Conservation (phyloP, 495 filamentous ascomycete species). For the Penicillium goetzii region DNA sequence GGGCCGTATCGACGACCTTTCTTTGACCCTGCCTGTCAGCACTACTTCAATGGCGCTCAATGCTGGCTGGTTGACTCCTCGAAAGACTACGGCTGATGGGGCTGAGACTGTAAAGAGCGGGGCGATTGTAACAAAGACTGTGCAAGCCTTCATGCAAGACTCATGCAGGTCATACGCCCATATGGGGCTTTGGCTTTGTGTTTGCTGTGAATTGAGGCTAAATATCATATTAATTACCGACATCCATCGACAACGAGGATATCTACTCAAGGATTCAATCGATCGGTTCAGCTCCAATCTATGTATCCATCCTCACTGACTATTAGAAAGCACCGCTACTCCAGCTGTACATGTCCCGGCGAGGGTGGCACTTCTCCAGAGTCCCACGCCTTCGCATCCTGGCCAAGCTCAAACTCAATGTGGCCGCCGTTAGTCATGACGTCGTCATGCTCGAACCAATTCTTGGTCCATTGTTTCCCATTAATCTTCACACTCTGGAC, state of each 20-base stretch:
- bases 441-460: slow-evolving; percentile 67
- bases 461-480: slow-evolving; percentile 44
- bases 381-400: slow-evolving; percentile 56
- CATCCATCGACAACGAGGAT: neutral
- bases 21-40: slow-evolving; percentile 6
- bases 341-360: slow-evolving; percentile 34
- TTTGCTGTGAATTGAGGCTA: neutral
- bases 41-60: neutral
- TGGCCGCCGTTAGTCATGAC: slow-evolving; percentile 64
- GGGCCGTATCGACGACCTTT: neutral
- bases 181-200: neutral
- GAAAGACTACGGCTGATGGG: neutral
- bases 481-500: slow-evolving; percentile 54
- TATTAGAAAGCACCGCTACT: neutral
- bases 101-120: neutral
- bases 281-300: neutral
- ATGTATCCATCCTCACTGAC: neutral
- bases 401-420: slow-evolving; percentile 64
- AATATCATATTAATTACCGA: neutral
- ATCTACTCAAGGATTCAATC: too few relatives aligned
- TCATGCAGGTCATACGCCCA: slow-evolving; percentile 1
- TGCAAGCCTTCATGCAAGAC: neutral
- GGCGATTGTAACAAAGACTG: neutral
- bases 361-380: slow-evolving; percentile 61
- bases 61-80: neutral